Evolutionary conservation across 345 rosid species (phyloP).

Genomic region (Salix koriyanagi): DNA sequence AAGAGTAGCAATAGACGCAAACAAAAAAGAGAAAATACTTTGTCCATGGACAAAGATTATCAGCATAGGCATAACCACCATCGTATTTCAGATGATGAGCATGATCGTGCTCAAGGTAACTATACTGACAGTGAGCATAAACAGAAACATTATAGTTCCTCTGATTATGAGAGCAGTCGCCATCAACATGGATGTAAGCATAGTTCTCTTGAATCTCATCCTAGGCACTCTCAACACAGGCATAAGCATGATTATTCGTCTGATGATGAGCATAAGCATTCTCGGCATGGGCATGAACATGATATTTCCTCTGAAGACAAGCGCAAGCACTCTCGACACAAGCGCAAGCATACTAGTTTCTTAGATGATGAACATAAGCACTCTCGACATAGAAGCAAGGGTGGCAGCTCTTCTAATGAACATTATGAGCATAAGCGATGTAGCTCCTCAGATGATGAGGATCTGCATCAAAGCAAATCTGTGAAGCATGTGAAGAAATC

Average conservation of each 20-base stretch:
- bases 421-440: no score
- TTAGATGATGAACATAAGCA: constrained; percentile 25
- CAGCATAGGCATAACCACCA: constrained; percentile 29
- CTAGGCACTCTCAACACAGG: constrained; percentile 11
- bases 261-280: constrained; percentile 28
- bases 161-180: constrained; percentile 39
- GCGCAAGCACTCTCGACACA: constrained; percentile 1
- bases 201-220: neutral
- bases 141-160: constrained; percentile 27
- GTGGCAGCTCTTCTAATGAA: neutral
- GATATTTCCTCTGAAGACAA: constrained; percentile 1
- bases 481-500: constrained; percentile 35
- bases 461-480: constrained; percentile 25
- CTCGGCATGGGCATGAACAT: constrained; percentile 1
- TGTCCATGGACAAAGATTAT: constrained; percentile 44
- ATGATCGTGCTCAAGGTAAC: neutral
- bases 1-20: constrained; percentile 43
- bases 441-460: constrained; percentile 7
- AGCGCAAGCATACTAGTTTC: constrained; percentile 21
- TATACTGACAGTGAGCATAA: constrained; percentile 5
- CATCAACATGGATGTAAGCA: constrained; percentile 6
- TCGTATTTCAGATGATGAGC: constrained; percentile 35
- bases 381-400: constrained; percentile 14
- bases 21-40: constrained; percentile 47
- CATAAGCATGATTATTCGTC: constrained; percentile 31